Evolutionary conservation across 306 rosid species (phyloP).

Genomic region (Cucurbita ficifolia): DNA sequence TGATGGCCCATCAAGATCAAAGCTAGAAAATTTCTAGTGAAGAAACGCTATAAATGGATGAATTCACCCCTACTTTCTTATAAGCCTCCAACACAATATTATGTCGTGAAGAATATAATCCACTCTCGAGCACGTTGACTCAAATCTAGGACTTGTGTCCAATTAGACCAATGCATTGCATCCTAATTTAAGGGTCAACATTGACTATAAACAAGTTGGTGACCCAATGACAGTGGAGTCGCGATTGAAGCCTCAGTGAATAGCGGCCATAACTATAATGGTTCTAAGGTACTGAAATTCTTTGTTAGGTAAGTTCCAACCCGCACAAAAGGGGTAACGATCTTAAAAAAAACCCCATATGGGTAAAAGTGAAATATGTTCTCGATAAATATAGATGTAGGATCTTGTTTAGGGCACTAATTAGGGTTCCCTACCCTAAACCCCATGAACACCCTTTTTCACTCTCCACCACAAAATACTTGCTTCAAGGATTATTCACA

Average conservation of each 20-base stretch:
- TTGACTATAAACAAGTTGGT: too few relatives aligned
- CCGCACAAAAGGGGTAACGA: too few relatives aligned
- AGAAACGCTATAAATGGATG: too few relatives aligned
- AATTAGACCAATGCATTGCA: not conserved
- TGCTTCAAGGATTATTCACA: not conserved
- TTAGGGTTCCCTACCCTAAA: slow-evolving; percentile 6
- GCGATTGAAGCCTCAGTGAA: too few relatives aligned
- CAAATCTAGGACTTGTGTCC: not conserved
- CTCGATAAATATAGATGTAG: not conserved
- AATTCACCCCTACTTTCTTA: not conserved
- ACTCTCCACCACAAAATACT: slow-evolving; percentile 4
- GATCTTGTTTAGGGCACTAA: slow-evolving; percentile 6
- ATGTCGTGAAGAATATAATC: not conserved
- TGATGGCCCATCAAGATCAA: too few relatives aligned
- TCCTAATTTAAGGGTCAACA: not conserved
- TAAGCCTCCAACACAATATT: not conserved
- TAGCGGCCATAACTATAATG: too few relatives aligned
- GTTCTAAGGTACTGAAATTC: too few relatives aligned
- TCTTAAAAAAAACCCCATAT: not conserved
- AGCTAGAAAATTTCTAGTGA: too few relatives aligned
- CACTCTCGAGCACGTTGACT: not conserved
- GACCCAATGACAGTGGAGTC: too few relatives aligned
- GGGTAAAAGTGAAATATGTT: not conserved
- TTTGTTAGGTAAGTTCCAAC: too few relatives aligned
- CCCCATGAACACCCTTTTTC: not conserved